Conservation (phyloP, 352 stramenopile species). For the Globisporangium yorkense region DNA sequence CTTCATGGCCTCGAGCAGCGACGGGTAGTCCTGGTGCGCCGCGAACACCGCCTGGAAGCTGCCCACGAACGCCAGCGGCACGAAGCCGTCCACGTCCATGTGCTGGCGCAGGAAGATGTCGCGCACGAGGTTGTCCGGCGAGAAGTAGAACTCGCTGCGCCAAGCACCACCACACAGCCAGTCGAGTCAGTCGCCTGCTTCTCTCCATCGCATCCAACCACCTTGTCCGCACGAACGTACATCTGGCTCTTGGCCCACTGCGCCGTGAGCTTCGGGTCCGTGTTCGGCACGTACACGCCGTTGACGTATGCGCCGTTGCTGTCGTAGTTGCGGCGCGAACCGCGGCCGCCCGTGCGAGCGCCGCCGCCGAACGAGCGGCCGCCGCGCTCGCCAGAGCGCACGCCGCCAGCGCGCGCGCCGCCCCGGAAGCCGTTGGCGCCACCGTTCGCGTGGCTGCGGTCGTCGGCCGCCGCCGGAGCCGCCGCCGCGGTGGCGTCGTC, state of each 20-base stretch:
- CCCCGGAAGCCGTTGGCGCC: conserved; percentile 16
- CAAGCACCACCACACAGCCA: conserved; percentile 4
- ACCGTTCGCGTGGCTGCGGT: not conserved
- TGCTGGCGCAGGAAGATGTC: conserved; percentile 83
- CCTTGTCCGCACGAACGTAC: conserved; percentile 27
- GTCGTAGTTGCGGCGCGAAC: conserved; percentile 38
- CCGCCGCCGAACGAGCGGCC: conserved; percentile 10
- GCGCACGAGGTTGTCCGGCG: conserved; percentile 74
- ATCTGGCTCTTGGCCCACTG: conserved; percentile 83
- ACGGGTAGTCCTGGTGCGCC: conserved; percentile 80
- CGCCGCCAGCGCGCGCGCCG: conserved; percentile 22
- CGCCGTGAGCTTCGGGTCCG: conserved; percentile 58
- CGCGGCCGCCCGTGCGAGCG: conserved; percentile 18
- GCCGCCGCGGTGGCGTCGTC: conserved; percentile 2
- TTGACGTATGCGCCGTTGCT: conserved; percentile 67
- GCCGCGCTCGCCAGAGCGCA: conserved; percentile 12
- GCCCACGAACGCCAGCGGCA: conserved; percentile 85
- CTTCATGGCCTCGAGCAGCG: conserved; percentile 71
- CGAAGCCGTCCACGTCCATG: conserved; percentile 87
- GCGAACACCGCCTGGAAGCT: conserved; percentile 87
- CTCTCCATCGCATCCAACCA: conserved; percentile 1
- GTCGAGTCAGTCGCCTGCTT: not conserved
- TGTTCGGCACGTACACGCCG: conserved; percentile 73
- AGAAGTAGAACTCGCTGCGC: conserved; percentile 83
- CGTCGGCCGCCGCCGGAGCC: not conserved